These are phyloP conservation scores for Gamsiella multidivaricata DNA, from an alignment of 192 early-diverging fungal species.

Conservation along the genomic window DNA sequence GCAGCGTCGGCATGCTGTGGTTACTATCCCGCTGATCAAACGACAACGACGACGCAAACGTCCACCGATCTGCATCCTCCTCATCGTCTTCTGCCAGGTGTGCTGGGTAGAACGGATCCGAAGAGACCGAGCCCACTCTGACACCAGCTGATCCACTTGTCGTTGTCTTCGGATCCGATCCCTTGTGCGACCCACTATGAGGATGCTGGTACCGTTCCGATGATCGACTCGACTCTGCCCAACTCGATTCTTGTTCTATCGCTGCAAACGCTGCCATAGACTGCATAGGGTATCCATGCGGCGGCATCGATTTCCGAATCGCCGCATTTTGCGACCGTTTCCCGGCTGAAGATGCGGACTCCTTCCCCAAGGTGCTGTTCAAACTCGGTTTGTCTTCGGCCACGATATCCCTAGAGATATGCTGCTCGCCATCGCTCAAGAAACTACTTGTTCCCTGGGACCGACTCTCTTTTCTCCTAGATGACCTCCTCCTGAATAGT, in stretches of 20 bases:
- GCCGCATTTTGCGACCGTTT: conserved; percentile 7
- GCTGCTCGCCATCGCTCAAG: conserved; percentile 15
- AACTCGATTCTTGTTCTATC: conserved; percentile 5
- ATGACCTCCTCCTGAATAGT: conserved; percentile 20
- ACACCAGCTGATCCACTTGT: conserved; percentile 12
- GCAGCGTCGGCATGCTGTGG: conserved; percentile 36
- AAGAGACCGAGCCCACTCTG: conserved; percentile 31
- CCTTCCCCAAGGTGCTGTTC: conserved; percentile 5
- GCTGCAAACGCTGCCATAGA: conserved; percentile 15
- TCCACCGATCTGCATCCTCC: conserved; percentile 56
- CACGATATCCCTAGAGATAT: conserved; percentile 12
- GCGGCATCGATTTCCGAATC: conserved; percentile 4
- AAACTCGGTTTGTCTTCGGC: conserved; percentile 30
- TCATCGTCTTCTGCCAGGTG: conserved; percentile 54
- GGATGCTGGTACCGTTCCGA: conserved; percentile 14
- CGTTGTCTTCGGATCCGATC: not conserved
- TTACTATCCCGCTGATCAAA: conserved; percentile 46
- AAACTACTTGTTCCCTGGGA: conserved; percentile 10
- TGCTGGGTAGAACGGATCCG: conserved; percentile 45
- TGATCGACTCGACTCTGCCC: conserved; percentile 31
- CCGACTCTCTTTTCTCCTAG: not conserved
- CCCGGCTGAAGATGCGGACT: conserved; percentile 25
- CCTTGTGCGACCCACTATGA: not conserved
- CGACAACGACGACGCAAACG: conserved; percentile 53
- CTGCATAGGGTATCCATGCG: conserved; percentile 36